Evolutionary conservation across 805 yeast species (phyloP).

Genomic region (Kluyveromyces dobzhanskii): DNA sequence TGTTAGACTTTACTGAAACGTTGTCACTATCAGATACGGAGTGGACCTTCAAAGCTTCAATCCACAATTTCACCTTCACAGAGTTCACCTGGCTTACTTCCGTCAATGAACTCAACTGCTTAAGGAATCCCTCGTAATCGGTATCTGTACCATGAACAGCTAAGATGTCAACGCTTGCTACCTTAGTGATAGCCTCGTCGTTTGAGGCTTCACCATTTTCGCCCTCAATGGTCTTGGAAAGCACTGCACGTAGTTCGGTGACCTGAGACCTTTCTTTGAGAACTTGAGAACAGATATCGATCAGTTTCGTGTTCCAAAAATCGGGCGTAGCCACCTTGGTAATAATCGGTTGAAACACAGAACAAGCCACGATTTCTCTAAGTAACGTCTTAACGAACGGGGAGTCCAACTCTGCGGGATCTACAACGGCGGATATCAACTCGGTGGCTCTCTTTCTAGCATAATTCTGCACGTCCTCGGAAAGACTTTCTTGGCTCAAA

Average conservation of each 20-base stretch:
- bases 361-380: constrained; percentile 54
- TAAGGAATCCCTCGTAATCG: constrained; percentile 23
- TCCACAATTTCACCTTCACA: constrained; percentile 12
- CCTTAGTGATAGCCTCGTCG: constrained; percentile 7
- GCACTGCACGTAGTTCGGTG: constrained; percentile 56
- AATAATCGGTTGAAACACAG: constrained; percentile 45
- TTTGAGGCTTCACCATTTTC: constrained; percentile 3
- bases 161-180: constrained; percentile 1
- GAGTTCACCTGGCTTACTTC: constrained; percentile 13
- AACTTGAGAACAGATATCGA: constrained; percentile 50
- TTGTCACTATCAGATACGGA: neutral
- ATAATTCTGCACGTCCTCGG: constrained; percentile 41
- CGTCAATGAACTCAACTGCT: constrained; percentile 14
- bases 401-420: constrained; percentile 36
- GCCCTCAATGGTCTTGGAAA: constrained; percentile 51
- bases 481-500: constrained; percentile 24
- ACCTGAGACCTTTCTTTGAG: constrained; percentile 71
- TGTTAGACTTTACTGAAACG: neutral
- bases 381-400: constrained; percentile 42
- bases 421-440: constrained; percentile 41
- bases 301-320: constrained; percentile 61
- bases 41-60: constrained; percentile 13
- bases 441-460: constrained; percentile 35
- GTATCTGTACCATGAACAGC: constrained; percentile 11
- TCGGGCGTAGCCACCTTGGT: constrained; percentile 61